Base-by-base conservation (phyloP, 139 green algal genomes). In the Ettlia oleoabundans region DNA sequence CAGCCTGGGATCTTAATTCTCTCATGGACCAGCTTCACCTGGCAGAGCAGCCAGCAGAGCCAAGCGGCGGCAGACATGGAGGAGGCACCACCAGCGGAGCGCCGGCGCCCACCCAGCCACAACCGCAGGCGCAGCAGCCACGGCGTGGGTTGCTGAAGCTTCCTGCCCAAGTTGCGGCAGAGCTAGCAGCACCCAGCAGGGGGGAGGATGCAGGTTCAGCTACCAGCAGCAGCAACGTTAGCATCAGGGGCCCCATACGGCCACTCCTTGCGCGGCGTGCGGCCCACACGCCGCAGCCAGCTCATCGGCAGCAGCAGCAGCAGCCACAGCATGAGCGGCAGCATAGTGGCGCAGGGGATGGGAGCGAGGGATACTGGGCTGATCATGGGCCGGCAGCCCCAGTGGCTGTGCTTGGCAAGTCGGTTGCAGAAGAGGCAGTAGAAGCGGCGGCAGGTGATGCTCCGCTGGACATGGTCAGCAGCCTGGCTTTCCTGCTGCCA, bases 1-100 rank as follows among this genome's bases (percentile, higher is more conserved):
- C 71, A 15, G 71, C 71, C 6, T 78, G 71, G 71, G 71, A 80
- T 28, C 22, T 82, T 6, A 63, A 82, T 55, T 66, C 64, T 2
- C 22, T 82, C 24, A 22, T 82, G 30, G 77, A 82, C 30, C 32
- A 66, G 43, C 64, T 82, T 33, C 77, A 82, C 77, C 19, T 82
- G 22, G 77, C 63, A 41, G 77, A 83, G 40, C 75, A 78, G 70
- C 70, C 70, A 24, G 63, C 6, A 22, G 58, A 24, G 58, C 58
- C 15, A 24, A 19, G 10, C 58, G 15, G 15, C 58, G 6, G 58
- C 21, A 30, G 58, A 15, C 4, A 18, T 41, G 55, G 18, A 32
- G 18, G 18, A 73, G 30, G 55, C n/a, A 32, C 28, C 10, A 37
- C 22, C 70, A 42, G 38, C 67, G 67, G 40, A n/a, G n/a, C 40